Evolutionary conservation across 2,329 filamentous ascomycete genomes (phyloP).

Genomic region (Alternaria viburni): DNA sequence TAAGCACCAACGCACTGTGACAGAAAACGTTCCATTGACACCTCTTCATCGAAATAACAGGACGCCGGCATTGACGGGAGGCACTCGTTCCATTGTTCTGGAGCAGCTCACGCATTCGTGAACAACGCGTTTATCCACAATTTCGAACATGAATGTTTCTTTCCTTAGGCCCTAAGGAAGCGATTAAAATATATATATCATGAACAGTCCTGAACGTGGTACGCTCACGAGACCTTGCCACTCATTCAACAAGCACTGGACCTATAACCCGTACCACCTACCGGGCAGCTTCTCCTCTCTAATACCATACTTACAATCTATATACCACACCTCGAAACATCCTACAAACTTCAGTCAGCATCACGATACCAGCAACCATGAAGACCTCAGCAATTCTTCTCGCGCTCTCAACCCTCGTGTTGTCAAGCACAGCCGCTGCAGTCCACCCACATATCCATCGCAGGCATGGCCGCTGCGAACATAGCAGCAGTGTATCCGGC

Average conservation of each 20-base stretch:
- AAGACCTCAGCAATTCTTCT: neutral
- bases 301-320: neutral
- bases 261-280: no score
- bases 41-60: neutral
- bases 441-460: neutral
- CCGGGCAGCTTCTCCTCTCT: no score
- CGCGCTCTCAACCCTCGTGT: neutral
- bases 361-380: neutral
- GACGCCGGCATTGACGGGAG: neutral
- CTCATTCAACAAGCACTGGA: no score
- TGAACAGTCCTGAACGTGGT: no score
- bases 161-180: neutral
- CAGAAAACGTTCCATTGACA: neutral
- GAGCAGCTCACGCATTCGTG: neutral
- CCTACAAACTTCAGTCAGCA: neutral
- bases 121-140: neutral
- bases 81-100: neutral
- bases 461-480: neutral
- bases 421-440: neutral
- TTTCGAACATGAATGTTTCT: neutral
- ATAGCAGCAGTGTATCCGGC: neutral
- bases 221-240: no score
- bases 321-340: neutral
- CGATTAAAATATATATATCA: neutral
- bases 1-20: neutral